Evolutionary conservation across 305 asterid species (phyloP), one percentile per base, ranked within the genome.

Genomic region (Solanum aculeatissimum): DNA sequence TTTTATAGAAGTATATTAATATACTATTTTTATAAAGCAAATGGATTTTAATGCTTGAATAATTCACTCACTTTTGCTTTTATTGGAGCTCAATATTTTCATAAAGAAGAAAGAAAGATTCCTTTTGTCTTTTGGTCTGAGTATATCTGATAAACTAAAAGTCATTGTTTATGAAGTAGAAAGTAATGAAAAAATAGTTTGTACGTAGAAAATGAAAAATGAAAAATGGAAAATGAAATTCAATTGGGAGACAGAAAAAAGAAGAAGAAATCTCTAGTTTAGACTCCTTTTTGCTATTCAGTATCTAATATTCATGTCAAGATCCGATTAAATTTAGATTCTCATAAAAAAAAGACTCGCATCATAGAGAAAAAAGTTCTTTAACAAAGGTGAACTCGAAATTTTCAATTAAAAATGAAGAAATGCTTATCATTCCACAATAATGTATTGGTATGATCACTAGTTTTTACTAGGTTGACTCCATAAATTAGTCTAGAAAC

Each of bases 191-290:
- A 62, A 23, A 13, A 7, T 19, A 25, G 1, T 9, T 62, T 12
- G 29, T 1, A 60, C 12, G 35, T 15, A 35, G 7, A 35, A 0
- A 35, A 35, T 35, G 1, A 32, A 32, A 32, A 51, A 27, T 53
- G 82, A 49, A 77, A 63, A n/a, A n/a, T n/a, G n/a, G n/a, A 47
- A 65, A 51, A 27, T 53, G 82, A 49, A 77, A 63, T 27, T 77
- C 9, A 51, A 77, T 18, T 10, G 47, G 65, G 47, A 51, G 65
- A n/a, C n/a, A n/a, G 16, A 29, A 47, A 77, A 77, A 27, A 18
- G 27, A 29, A 77, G 49, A 77, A 3, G 65, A 51, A 45, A 16
- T 77, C 40, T 9, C 82, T 51, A 77, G 45, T 16, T 4, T 27
- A 14, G 27, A 29, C 43, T 63, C 15, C 6, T 51, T 51, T 15